Base-by-base conservation (phyloP, 768 basidiomycete genomes). In the Rhodosporidiobolus odoratus region DNA sequence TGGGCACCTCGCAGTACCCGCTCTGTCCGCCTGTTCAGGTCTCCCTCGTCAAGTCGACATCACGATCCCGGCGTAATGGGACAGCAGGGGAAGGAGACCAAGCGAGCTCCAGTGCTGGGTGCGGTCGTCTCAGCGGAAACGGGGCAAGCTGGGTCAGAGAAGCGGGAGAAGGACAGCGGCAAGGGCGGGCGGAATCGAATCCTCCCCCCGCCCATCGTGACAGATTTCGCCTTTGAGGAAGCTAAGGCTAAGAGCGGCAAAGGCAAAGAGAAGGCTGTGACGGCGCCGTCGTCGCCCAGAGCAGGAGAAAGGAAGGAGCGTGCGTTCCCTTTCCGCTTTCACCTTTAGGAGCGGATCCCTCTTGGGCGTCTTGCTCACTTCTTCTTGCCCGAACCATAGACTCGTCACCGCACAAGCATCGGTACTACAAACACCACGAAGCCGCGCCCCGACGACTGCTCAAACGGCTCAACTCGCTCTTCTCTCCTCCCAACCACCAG, bases 361-460 rank as follows among this genome's bases (percentile, higher is more conserved):
- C 12, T 25, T 34, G 2, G 6, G 16, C n/a, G n/a, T n/a, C n/a
- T n/a, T n/a, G 2, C 41, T 4, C n/a, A 21, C 32, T 30, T 10
- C 12, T n/a, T 25, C 12, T 35, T 17, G 21, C 13, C 8, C 34
- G n/a, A 30, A 52, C 47, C 58, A 57, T 32, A 4, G 2, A 58
- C 4, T 65, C 69, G 25, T 58, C 62, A 2, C 43, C 27, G 15
- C 65, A 65, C 12, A 30, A 25, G 4, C 30, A 40, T 15, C n/a
- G 21, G 6, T 65, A 59, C 41, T 71, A 66, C 56, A 48, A 56
- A 47, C 69, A 71, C 40, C 69, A 58, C 30, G 65, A 71, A 50
- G 47, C 69, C 0, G 65, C 54, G 0, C 65, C 69, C 5, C 21
- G 48, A 0, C 60, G 56, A 2, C 56, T 71, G 0, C 48, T 71